phyloP scores from a whole-genome alignment of 2,329 filamentous ascomycete species.

The Trichoderma polysporum region DNA sequence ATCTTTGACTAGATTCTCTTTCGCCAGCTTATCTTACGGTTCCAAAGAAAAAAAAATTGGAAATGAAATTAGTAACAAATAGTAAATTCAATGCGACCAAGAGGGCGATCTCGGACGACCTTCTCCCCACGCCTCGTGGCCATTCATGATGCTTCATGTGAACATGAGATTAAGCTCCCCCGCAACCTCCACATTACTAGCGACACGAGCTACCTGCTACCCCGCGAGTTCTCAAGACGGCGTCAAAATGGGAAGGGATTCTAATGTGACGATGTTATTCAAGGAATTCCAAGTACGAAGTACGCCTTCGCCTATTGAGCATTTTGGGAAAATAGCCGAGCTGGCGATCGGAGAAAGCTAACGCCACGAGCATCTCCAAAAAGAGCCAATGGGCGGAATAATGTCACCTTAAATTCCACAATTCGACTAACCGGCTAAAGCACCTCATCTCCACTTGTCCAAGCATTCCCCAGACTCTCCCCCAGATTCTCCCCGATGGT shows the following conservation, averaged over 20 bases:
- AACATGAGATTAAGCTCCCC: neutral
- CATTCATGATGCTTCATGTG: neutral
- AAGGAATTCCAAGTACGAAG: neutral
- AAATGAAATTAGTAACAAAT: neutral
- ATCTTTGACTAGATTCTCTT: neutral
- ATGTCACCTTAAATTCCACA: neutral
- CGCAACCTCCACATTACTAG: neutral
- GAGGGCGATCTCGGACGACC: neutral
- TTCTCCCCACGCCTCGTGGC: neutral
- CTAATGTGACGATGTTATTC: neutral
- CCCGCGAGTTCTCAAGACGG: neutral
- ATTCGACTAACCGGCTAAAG: slow-evolving; percentile 2
- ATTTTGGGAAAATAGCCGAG: slow-evolving; percentile 11
- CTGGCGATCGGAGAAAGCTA: neutral
- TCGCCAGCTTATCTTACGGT: neutral
- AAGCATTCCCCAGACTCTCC: neutral
- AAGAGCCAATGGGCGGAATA: no score
- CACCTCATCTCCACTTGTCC: neutral
- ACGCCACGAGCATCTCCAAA: neutral
- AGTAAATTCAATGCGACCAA: neutral
- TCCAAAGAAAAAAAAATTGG: neutral
- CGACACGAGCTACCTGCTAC: neutral
- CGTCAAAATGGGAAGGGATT: neutral
- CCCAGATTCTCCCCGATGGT: neutral
- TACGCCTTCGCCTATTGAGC: neutral